These are phyloP conservation scores for Chytriomyces sp. DNA, from an alignment of 192 early-diverging fungal species.

Conservation along the genomic window DNA sequence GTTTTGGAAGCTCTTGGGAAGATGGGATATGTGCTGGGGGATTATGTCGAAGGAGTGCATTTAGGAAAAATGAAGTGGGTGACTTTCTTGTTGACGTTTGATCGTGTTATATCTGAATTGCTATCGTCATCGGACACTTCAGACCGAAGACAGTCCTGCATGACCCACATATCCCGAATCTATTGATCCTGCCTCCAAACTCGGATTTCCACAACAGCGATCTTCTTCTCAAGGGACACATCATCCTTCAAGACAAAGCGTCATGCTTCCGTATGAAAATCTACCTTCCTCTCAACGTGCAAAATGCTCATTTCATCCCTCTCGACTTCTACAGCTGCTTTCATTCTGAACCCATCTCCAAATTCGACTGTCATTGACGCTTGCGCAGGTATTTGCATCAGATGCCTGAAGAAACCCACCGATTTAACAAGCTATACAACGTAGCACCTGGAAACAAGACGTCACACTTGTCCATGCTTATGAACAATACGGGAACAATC, in stretches of 20 bases:
- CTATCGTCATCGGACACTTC: not conserved
- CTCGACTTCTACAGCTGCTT: constrained; percentile 61
- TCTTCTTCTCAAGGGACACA: constrained; percentile 69
- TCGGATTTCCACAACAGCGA: constrained; percentile 88
- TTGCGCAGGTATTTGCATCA: constrained; percentile 68
- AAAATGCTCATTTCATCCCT: not conserved
- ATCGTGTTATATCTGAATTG: not conserved
- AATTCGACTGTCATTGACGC: constrained; percentile 81
- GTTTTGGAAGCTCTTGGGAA: constrained; percentile 66
- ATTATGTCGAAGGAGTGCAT: constrained; percentile 17
- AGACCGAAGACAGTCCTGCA: constrained; percentile 45
- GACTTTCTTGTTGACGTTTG: not conserved
- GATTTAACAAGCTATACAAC: constrained; percentile 14
- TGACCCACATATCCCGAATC: constrained; percentile 80
- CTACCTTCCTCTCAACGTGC: constrained; percentile 18
- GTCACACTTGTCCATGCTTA: constrained; percentile 86
- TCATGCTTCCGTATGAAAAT: constrained; percentile 13
- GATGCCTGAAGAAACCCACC: constrained; percentile 63
- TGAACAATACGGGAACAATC: constrained; percentile 85
- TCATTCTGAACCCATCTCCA: constrained; percentile 68
- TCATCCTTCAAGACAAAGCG: constrained; percentile 77
- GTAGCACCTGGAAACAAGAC: constrained; percentile 96
- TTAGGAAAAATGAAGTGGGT: constrained; percentile 15
- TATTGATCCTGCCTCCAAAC: constrained; percentile 84
- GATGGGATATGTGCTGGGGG: constrained; percentile 62